Evolutionary conservation across 108 stramenopile species (phyloP).

Genomic region (Fragilaria crotonensis): DNA sequence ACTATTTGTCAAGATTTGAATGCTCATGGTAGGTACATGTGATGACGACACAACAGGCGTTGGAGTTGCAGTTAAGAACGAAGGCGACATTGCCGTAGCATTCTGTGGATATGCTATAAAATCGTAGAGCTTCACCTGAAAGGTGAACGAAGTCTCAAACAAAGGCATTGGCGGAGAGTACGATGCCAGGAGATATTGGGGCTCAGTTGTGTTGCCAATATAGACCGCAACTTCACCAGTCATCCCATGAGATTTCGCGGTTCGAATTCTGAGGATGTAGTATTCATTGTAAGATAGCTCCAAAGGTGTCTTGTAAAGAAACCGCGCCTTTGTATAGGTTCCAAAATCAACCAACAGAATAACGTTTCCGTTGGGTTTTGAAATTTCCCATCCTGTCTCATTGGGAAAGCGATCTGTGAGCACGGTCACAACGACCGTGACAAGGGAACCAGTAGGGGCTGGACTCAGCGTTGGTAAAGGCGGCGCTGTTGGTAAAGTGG

Average conservation of each 20-base stretch:
- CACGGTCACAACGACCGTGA: not conserved
- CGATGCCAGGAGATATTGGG: too few relatives aligned
- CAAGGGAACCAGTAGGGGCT: not conserved
- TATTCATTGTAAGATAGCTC: not conserved
- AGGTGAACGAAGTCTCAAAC: too few relatives aligned
- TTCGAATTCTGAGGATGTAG: not conserved
- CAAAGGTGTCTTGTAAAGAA: not conserved
- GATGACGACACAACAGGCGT: too few relatives aligned
- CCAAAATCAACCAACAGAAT: not conserved
- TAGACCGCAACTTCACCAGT: not conserved
- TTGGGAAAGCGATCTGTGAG: not conserved
- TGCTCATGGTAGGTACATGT: too few relatives aligned
- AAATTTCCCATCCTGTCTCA: not conserved
- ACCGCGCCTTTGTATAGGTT: not conserved
- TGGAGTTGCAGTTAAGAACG: too few relatives aligned
- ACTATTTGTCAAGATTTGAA: too few relatives aligned
- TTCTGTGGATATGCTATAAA: too few relatives aligned
- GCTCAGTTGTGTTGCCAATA: too few relatives aligned
- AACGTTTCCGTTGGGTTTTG: not conserved
- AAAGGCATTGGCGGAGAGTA: too few relatives aligned
- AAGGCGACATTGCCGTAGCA: too few relatives aligned
- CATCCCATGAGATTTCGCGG: not conserved
- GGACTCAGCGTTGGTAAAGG: not conserved
- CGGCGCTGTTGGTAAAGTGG: not conserved
- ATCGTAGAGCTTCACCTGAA: too few relatives aligned